Conservation (phyloP, 768 basidiomycete species). For the Russula compacta region DNA sequence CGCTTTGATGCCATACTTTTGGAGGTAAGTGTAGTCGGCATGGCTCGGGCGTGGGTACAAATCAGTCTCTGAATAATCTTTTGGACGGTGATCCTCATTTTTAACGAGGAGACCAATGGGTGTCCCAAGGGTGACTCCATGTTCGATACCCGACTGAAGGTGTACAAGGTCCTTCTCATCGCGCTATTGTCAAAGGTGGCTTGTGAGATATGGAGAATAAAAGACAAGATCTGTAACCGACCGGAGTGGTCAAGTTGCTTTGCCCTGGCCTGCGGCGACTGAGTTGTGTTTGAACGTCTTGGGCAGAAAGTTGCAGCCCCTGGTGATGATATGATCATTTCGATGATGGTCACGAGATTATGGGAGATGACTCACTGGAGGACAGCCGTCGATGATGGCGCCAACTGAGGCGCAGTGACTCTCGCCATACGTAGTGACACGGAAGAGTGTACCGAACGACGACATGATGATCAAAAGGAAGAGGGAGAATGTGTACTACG, state of each 20-base stretch:
- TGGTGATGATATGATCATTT: conserved; percentile 25
- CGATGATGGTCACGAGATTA: background rate
- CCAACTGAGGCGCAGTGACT: conserved; percentile 96
- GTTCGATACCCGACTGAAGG: conserved; percentile 89
- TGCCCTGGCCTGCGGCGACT: conserved; percentile 91
- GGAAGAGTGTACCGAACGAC: conserved; percentile 83
- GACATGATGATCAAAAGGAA: conserved; percentile 51
- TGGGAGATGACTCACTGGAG: conserved; percentile 56
- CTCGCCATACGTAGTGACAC: conserved; percentile 97
- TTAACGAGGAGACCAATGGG: conserved; percentile 95
- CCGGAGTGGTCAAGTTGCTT: conserved; percentile 93
- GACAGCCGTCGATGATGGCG: conserved; percentile 95
- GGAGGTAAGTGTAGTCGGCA: conserved; percentile 95
- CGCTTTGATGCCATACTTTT: conserved; percentile 96
- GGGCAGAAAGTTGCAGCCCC: conserved; percentile 73
- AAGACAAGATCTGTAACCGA: conserved; percentile 31
- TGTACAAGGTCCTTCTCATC: conserved; percentile 94
- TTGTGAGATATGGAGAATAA: background rate
- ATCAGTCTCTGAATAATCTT: conserved; percentile 98
- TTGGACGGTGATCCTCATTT: conserved; percentile 97
- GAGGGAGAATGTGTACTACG: background rate
- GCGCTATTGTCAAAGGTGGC: conserved; percentile 41
- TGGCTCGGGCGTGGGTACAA: conserved; percentile 95
- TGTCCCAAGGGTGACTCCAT: conserved; percentile 92
- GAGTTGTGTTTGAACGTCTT: conserved; percentile 87